Conservation (phyloP, 495 filamentous ascomycete species). For the Xylaria scruposa region DNA sequence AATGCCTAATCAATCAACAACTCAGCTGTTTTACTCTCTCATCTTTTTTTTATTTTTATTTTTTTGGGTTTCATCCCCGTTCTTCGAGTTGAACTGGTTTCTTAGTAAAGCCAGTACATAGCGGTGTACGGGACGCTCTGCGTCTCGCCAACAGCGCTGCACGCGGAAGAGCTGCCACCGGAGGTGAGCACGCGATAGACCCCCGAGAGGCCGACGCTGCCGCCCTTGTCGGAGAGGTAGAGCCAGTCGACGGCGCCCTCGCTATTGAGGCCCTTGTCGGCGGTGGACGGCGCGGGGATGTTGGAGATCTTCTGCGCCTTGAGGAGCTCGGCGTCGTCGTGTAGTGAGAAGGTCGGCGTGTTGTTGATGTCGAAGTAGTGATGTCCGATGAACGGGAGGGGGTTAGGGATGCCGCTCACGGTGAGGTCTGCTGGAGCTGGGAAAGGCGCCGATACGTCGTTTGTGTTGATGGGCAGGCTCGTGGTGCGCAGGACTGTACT, state of each 20-base stretch:
- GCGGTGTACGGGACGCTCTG: constrained; percentile 68
- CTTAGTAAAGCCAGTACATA: constrained; percentile 72
- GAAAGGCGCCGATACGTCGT: constrained; percentile 48
- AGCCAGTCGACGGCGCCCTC: constrained; percentile 71
- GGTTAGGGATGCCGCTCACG: constrained; percentile 36
- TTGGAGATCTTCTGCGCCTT: constrained; percentile 55
- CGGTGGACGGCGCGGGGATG: constrained; percentile 57
- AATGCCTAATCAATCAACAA: constrained; percentile 8
- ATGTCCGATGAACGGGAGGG: constrained; percentile 58
- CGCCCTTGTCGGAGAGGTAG: constrained; percentile 57
- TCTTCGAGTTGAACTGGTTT: too few species aligned
- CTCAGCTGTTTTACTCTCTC: too few species aligned
- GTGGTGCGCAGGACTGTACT: constrained; percentile 42
- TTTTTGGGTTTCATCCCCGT: neutral
- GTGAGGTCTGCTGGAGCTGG: constrained; percentile 43
- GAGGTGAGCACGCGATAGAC: constrained; percentile 75
- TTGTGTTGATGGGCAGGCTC: constrained; percentile 46
- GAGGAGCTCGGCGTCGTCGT: constrained; percentile 41
- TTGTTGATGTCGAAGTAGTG: constrained; percentile 67
- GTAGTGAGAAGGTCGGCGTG: constrained; percentile 66
- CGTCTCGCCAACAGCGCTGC: constrained; percentile 48
- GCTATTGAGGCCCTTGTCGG: constrained; percentile 47
- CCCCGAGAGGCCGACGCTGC: constrained; percentile 54
- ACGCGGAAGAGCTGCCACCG: constrained; percentile 62
- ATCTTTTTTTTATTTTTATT: neutral